Conservation (phyloP, 2,329 filamentous ascomycete species). For the Aschersonia sp. region DNA sequence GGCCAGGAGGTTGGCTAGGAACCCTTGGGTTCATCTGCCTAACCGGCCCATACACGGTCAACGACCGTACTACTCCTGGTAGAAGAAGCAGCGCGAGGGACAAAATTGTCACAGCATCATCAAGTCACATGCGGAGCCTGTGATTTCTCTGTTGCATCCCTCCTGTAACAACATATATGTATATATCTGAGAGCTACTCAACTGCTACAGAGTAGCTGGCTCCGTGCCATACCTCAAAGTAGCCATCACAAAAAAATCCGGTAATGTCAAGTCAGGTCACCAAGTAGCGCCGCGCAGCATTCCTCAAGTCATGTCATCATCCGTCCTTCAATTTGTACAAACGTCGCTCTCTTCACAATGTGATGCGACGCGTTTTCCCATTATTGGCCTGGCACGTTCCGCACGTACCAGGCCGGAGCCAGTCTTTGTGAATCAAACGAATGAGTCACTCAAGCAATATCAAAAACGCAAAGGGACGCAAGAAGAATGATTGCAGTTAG, state of each 20-base stretch:
- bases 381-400: too few species aligned
- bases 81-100: conserved; percentile 12
- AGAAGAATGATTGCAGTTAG: too few species aligned
- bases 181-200: not conserved
- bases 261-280: not conserved
- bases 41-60: conserved; percentile 74
- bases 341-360: not conserved
- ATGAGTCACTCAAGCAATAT: too few species aligned
- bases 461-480: too few species aligned
- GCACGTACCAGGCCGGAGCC: too few species aligned
- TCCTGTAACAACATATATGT: not conserved
- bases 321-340: not conserved
- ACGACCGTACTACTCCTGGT: conserved; percentile 88
- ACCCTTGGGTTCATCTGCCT: conserved; percentile 78
- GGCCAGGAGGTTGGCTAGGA: conserved; percentile 57
- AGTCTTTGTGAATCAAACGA: too few species aligned
- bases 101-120: not conserved
- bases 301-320: not conserved
- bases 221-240: too few species aligned
- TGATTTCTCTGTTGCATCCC: not conserved
- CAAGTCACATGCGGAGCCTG: not conserved
- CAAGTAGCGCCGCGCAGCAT: not conserved
- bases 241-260: too few species aligned
- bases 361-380: too few species aligned
- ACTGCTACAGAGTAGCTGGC: too few species aligned